Conservation (phyloP, 2,329 filamentous ascomycete genomes). For the Botrytis hyacinthi region DNA sequence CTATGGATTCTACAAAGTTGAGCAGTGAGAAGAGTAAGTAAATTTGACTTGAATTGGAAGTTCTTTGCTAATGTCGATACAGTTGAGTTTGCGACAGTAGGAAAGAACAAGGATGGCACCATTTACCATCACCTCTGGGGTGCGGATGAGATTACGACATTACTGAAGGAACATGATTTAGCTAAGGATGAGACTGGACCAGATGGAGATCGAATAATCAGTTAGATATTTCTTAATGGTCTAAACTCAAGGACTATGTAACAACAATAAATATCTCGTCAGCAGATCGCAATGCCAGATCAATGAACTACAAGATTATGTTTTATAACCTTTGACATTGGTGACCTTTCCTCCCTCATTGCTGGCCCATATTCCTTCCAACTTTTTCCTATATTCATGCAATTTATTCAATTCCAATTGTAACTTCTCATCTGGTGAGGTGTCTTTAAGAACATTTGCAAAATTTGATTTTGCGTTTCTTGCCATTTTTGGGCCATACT, state of each 20-base stretch:
- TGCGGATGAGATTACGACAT: slow-evolving; percentile 89
- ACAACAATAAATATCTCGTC: slow-evolving; percentile 30
- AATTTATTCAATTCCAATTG: slow-evolving; percentile 5
- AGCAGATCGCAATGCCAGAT: neutral
- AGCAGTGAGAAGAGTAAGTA: slow-evolving; percentile 96
- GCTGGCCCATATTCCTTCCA: neutral
- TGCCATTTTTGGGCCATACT: neutral
- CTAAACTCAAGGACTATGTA: slow-evolving; percentile 30
- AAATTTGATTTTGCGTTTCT: slow-evolving; percentile 10
- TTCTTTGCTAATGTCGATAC: slow-evolving; percentile 26
- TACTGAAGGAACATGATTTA: slow-evolving; percentile 93
- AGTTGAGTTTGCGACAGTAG: slow-evolving; percentile 99
- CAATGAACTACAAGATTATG: neutral
- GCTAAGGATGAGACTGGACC: slow-evolving; percentile 68
- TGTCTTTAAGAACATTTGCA: neutral
- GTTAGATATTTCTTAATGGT: slow-evolving; percentile 29
- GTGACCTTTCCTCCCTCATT: neutral
- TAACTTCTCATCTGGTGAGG: neutral
- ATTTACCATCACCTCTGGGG: slow-evolving; percentile 98
- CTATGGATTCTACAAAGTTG: slow-evolving; percentile 98
- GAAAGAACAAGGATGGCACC: slow-evolving; percentile 89
- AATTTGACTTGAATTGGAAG: neutral
- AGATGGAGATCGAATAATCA: slow-evolving; percentile 37
- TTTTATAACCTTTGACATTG: neutral
- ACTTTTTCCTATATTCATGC: slow-evolving; percentile 3